A percentile compares a stretch with the other conserved stretches of the same genome.
Evolutionary conservation across 2,329 filamentous ascomycete genomes (phyloP).

Genomic region (Colletotrichum euphorbiae): DNA sequence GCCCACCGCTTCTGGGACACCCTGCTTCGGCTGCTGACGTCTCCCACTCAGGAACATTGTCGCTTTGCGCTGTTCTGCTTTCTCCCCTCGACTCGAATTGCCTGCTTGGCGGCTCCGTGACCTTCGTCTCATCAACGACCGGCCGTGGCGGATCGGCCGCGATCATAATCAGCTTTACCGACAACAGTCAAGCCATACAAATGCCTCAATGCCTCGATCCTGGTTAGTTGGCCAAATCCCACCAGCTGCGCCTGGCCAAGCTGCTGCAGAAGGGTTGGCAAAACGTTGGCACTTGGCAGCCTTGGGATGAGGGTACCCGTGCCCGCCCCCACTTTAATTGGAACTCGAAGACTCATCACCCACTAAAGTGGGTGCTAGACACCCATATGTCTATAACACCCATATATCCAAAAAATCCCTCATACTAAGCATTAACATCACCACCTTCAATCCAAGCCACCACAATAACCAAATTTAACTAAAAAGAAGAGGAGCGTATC

Average conservation of each 20-base stretch:
- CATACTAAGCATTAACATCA: too few relatives aligned
- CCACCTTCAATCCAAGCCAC: too few relatives aligned
- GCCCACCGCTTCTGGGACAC: neutral
- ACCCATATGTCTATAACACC: too few relatives aligned
- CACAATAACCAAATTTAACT: too few relatives aligned
- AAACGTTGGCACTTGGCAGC: conserved; percentile 34
- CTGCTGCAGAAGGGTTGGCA: conserved; percentile 34
- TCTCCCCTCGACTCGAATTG: neutral
- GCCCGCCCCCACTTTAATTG: too few relatives aligned
- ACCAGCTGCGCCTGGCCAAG: conserved; percentile 33
- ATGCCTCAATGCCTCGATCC: conserved; percentile 13
- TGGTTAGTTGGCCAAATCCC: neutral
- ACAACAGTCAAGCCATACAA: neutral
- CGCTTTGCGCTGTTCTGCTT: neutral
- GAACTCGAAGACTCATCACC: too few relatives aligned
- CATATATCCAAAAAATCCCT: too few relatives aligned
- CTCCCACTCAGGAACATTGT: neutral
- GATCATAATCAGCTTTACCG: neutral
- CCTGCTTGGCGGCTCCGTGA: neutral
- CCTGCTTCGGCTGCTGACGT: neutral
- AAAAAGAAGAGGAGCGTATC: too few relatives aligned
- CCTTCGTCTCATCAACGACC: neutral
- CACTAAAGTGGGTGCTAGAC: too few relatives aligned
- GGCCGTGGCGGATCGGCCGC: neutral
- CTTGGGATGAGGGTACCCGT: too few relatives aligned